Conservation (phyloP, 2,329 filamentous ascomycete species). For the Didymosphaeria variabile region DNA sequence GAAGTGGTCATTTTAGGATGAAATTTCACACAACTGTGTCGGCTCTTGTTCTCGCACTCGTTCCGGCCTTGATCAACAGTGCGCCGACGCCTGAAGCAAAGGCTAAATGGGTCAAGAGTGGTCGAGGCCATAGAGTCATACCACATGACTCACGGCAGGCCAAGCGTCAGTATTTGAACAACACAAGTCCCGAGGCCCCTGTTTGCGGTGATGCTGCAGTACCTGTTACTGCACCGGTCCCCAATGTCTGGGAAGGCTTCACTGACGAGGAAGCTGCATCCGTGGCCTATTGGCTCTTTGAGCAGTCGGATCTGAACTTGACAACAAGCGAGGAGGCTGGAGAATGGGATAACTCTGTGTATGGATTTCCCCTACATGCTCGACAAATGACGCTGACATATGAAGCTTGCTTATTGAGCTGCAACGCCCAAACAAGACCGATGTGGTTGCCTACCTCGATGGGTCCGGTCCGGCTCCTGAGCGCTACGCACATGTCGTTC, state of each 20-base stretch:
- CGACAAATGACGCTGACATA: background rate
- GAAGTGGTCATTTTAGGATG: background rate
- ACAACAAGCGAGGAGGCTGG: background rate
- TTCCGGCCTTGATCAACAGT: background rate
- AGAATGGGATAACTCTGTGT: slow-evolving; percentile 1
- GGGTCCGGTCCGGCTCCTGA: slow-evolving; percentile 20
- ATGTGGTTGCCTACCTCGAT: slow-evolving; percentile 27
- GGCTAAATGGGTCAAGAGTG: slow-evolving; percentile 1
- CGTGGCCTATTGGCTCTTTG: background rate
- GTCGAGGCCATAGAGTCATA: background rate
- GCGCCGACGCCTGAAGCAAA: slow-evolving; percentile 1
- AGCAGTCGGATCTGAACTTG: background rate
- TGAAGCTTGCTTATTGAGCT: slow-evolving; percentile 8
- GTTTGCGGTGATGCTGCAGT: background rate
- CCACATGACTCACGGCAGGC: background rate
- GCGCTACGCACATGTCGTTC: slow-evolving; percentile 32
- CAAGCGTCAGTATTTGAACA: background rate
- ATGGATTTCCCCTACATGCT: background rate
- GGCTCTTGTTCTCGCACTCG: background rate
- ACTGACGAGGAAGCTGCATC: slow-evolving; percentile 1
- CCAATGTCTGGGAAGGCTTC: slow-evolving; percentile 1
- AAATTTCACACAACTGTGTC: background rate
- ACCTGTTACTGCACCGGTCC: background rate
- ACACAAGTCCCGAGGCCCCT: background rate
- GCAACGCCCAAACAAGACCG: slow-evolving; percentile 33